Evolutionary conservation across 805 yeast species (phyloP).

Genomic region (Saturnispora gosingensis): DNA sequence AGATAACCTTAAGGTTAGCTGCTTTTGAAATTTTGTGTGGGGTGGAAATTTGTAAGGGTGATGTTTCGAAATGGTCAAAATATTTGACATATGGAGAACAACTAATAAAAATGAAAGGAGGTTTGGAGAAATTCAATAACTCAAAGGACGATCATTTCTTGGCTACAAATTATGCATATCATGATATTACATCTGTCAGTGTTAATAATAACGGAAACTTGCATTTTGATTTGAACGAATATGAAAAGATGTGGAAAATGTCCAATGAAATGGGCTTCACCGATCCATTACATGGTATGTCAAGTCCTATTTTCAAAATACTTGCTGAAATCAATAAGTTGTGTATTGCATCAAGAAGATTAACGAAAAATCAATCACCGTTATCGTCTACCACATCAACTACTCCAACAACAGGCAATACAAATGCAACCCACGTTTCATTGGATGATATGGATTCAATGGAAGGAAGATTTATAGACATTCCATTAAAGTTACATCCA

Average conservation of each 20-base stretch:
- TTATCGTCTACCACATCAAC: conserved; percentile 4
- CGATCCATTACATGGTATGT: conserved; percentile 67
- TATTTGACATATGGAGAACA: conserved; percentile 59
- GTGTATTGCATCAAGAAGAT: conserved; percentile 29
- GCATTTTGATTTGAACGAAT: conserved; percentile 53
- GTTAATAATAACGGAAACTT: conserved; percentile 51
- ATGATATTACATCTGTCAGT: conserved; percentile 62
- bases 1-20: conserved; percentile 44
- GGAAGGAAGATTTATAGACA: conserved; percentile 3
- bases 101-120: conserved; percentile 53
- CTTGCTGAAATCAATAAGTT: conserved; percentile 62
- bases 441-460: conserved; percentile 10
- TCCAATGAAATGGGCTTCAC: conserved; percentile 35
- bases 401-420: not conserved
- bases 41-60: conserved; percentile 80
- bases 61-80: conserved; percentile 65
- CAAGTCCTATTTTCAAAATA: conserved; percentile 55
- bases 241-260: conserved; percentile 40
- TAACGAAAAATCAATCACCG: conserved; percentile 4
- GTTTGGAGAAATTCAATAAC: conserved; percentile 40
- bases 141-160: conserved; percentile 62
- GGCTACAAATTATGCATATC: conserved; percentile 71
- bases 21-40: conserved; percentile 59
- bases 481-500: conserved; percentile 13
- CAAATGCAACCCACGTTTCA: not conserved